These are phyloP conservation scores for Xylariomycetidae sp. DNA, from an alignment of 2,329 filamentous ascomycete genomes.

Conservation along the genomic window DNA sequence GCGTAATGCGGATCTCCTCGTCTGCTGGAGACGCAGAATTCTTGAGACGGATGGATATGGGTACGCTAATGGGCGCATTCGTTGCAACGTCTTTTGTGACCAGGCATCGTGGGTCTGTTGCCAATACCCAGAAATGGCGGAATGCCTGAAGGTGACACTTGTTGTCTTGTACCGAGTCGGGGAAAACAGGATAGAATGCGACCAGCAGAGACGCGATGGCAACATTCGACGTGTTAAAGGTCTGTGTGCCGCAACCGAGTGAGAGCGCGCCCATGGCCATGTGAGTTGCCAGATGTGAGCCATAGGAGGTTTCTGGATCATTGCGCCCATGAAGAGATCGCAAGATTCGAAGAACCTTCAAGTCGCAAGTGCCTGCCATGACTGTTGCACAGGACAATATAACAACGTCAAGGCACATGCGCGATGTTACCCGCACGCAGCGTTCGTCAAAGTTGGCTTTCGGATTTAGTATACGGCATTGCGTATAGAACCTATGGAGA, in stretches of 20 bases:
- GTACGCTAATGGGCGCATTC: constrained; percentile 69
- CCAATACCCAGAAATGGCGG: constrained; percentile 94
- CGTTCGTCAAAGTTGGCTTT: constrained; percentile 70
- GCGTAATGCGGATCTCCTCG: constrained; percentile 43
- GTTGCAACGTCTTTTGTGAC: constrained; percentile 85
- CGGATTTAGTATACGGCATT: constrained; percentile 47
- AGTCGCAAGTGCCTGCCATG: constrained; percentile 93
- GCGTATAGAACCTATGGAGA: constrained; percentile 79
- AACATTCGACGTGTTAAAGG: constrained; percentile 82
- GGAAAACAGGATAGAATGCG: constrained; percentile 92
- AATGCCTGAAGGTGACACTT: constrained; percentile 93
- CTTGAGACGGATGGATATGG: constrained; percentile 61
- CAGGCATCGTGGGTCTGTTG: constrained; percentile 83
- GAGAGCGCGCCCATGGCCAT: constrained; percentile 89
- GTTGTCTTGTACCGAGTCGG: constrained; percentile 85
- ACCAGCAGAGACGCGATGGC: constrained; percentile 82
- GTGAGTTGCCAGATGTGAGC: constrained; percentile 88
- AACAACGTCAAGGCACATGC: constrained; percentile 87
- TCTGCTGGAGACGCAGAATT: constrained; percentile 14
- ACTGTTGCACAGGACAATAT: constrained; percentile 79
- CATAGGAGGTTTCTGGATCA: constrained; percentile 80
- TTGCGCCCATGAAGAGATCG: constrained; percentile 84
- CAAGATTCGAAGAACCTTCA: constrained; percentile 77
- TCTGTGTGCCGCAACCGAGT: constrained; percentile 86
- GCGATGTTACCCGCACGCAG: constrained; percentile 73